phyloP scores from a whole-genome alignment of 805 yeast species.

The Maudiozyma pseudohumilis region DNA sequence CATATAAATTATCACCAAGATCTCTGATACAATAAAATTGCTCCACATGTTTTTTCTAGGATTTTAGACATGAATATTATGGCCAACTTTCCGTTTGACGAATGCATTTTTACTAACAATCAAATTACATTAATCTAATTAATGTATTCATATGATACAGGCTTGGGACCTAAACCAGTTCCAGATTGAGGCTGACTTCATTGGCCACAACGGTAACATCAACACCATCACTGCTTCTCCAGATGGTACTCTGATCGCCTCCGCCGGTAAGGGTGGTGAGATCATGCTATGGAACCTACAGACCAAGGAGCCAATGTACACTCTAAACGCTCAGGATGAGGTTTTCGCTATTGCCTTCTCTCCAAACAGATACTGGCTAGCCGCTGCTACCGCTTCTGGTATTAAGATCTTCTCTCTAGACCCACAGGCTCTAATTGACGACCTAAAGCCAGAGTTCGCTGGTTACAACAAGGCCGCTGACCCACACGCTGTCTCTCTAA shows the following conservation, averaged over 20 bases:
- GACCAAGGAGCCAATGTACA: slow-evolving; percentile 78
- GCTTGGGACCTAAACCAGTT: slow-evolving; percentile 87
- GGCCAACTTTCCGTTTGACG: slow-evolving; percentile 2
- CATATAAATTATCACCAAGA: slow-evolving; percentile 91
- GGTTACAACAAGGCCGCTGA: slow-evolving; percentile 82
- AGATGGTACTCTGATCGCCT: slow-evolving; percentile 98
- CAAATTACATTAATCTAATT: slow-evolving; percentile 1
- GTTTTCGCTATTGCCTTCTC: slow-evolving; percentile 98
- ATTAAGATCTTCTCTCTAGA: slow-evolving; percentile 97
- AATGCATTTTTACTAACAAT: slow-evolving; percentile 38
- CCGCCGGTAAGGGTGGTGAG: slow-evolving; percentile 99
- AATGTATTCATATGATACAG: slow-evolving; percentile 33
- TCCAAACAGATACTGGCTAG: slow-evolving; percentile 99
- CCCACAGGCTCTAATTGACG: slow-evolving; percentile 88
- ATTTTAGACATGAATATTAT: neutral
- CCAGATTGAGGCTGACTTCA: slow-evolving; percentile 86
- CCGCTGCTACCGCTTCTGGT: slow-evolving; percentile 97
- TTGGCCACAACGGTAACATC: slow-evolving; percentile 99
- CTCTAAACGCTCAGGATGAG: slow-evolving; percentile 91
- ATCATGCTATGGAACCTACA: slow-evolving; percentile 97
- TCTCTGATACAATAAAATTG: slow-evolving; percentile 59
- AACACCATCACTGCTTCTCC: slow-evolving; percentile 96
- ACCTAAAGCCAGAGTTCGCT: slow-evolving; percentile 96
- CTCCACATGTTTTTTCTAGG: neutral
- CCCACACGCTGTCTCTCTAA: slow-evolving; percentile 95